Percentiles rank a stretch among this genome's conserved stretches.
phyloP scores from a whole-genome alignment of 164 flowering plant species.

The Vitis labrusca region DNA sequence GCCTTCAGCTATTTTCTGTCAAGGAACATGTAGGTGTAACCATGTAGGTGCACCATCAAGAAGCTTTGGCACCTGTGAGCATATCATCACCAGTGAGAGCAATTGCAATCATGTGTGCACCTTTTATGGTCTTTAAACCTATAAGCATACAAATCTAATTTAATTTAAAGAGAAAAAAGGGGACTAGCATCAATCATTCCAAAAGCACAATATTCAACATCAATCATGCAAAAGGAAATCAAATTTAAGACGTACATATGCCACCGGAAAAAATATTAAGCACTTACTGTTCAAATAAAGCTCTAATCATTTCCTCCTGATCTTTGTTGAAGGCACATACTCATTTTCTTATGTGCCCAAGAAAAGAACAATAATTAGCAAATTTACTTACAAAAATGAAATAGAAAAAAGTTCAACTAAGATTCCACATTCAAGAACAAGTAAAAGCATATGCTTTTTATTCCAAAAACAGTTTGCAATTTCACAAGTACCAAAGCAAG shows the following conservation, averaged over 20 bases:
- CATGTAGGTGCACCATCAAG: conserved; percentile 29
- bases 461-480: not conserved
- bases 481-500: no score
- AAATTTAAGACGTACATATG: not conserved
- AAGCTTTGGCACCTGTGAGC: conserved; percentile 65
- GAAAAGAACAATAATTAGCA: conserved; percentile 4
- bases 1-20: conserved; percentile 27
- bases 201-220: not conserved
- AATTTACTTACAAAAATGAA: not conserved
- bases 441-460: conserved; percentile 1
- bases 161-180: not conserved
- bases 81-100: conserved; percentile 58
- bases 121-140: conserved; percentile 81
- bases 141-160: conserved; percentile 11
- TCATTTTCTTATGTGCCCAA: conserved; percentile 64
- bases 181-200: not conserved
- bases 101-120: conserved; percentile 87
- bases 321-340: conserved; percentile 63
- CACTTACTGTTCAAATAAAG: conserved; percentile 81
- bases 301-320: conserved; percentile 61
- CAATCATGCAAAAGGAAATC: not conserved
- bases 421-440: not conserved
- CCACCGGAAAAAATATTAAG: not conserved
- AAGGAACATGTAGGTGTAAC: conserved; percentile 32
- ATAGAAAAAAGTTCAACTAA: not conserved